These are phyloP conservation scores for Panicum hallii DNA, from an alignment of 202 grass and related monocot species.

Conservation along the genomic window DNA sequence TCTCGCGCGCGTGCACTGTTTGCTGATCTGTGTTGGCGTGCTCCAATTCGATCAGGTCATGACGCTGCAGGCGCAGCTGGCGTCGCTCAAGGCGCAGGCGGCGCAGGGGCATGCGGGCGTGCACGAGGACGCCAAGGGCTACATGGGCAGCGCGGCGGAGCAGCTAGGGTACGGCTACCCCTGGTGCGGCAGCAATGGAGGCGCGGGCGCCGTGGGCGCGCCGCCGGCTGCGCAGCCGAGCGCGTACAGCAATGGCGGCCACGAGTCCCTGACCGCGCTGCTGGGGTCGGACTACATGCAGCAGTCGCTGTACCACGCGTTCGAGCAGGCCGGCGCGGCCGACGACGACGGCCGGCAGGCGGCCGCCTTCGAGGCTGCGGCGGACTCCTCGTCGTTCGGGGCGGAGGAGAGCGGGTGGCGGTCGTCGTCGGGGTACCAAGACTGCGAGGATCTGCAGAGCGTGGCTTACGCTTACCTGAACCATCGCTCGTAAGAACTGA, in stretches of 20 bases:
- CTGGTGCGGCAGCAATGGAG: slow-evolving; percentile 37
- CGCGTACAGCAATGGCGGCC: slow-evolving; percentile 43
- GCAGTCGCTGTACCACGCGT: slow-evolving; percentile 48
- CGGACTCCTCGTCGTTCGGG: slow-evolving; percentile 48
- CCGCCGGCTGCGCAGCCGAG: slow-evolving; percentile 37
- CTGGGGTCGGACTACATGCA: slow-evolving; percentile 57
- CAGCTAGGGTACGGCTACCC: slow-evolving; percentile 47
- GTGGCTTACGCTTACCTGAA: slow-evolving; percentile 78
- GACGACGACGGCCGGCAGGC: slow-evolving; percentile 35
- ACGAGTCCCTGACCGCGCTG: slow-evolving; percentile 56
- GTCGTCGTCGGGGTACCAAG: slow-evolving; percentile 66
- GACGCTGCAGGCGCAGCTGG: slow-evolving; percentile 88
- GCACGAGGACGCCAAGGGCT: slow-evolving; percentile 46
- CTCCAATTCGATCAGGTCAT: slow-evolving; percentile 59
- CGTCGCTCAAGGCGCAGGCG: slow-evolving; percentile 74
- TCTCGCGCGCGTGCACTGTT: not conserved
- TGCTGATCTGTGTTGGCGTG: slow-evolving; percentile 19
- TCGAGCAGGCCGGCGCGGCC: slow-evolving; percentile 30
- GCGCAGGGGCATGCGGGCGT: slow-evolving; percentile 54
- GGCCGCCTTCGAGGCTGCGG: slow-evolving; percentile 7
- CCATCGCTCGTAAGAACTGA: slow-evolving; percentile 63
- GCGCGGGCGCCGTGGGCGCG: not conserved
- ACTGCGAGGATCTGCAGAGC: slow-evolving; percentile 78
- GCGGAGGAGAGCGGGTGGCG: slow-evolving; percentile 57
- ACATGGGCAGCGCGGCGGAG: slow-evolving; percentile 27